Evolutionary conservation across 1,284 basidiomycete genomes (phyloP), one percentile per base, ranked within the genome.

Genomic region (Phenoliferia sp.): DNA sequence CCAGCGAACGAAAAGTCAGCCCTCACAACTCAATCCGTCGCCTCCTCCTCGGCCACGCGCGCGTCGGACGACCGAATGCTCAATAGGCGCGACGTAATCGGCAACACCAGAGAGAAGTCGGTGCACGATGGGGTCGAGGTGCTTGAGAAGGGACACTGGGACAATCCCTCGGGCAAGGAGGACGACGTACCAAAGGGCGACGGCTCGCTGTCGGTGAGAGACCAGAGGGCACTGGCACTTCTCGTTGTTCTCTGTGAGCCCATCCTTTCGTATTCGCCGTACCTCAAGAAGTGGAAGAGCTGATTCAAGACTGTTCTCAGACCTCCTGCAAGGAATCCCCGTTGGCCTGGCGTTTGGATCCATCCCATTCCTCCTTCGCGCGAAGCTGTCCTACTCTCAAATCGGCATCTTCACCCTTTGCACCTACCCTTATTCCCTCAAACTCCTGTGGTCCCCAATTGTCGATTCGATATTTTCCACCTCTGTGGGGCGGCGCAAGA

Each of bases 361-460:
- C 35, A 87, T 99, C 36, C 95, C 96, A 33, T 98, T 97, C 84
- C 86, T 99, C 79, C 86, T 99, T 67, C 90, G 92, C 80, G 88
- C 96, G 74, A 90, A 95, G 79, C 80, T 99, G 68, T 94, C 92
- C 55, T 99, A 99, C 82, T 94, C 93, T 35, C 93, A 98, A 80
- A 86, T 99, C 64, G 96, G 90, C 67, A 86, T 94, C 33, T 98
- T 99, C 81, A 91, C 93, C 61, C 85, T 99, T 56, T 89, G 92
- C 66, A 90, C 89, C 69, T 99, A 98, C 82, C 96, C 96, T 12
- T 99, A 99, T 82, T 95, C 92, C 39, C 86, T 99, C 76, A 99
- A 99, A 81, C 82, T 99, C 64, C 80, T 99, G 70, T 99, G 96
- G 95, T 95, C 93, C 31, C 96, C 96, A 55, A 90, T 99, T 72